Evolutionary conservation across 148 eudicot species (phyloP).

Genomic region (Vaccinium myrtillus): DNA sequence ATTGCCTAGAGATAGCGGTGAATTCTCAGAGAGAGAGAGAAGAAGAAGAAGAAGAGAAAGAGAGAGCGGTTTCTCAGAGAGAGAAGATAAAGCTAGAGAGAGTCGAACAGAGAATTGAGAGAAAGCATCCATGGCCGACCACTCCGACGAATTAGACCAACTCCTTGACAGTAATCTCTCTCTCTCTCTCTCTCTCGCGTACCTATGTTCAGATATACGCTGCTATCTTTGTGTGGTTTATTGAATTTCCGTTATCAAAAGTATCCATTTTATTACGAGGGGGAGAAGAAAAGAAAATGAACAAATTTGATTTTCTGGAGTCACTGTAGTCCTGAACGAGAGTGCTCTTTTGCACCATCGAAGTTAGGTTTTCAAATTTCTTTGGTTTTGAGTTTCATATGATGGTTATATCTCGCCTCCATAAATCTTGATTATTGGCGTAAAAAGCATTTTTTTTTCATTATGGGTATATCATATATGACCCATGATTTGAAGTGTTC

Average conservation of each 20-base stretch:
- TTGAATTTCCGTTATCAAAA: background rate
- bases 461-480: background rate
- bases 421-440: background rate
- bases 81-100: background rate
- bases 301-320: background rate
- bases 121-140: constrained; percentile 5
- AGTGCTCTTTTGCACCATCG: background rate
- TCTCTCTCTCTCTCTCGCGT: background rate
- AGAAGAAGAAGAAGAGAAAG: background rate
- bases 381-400: background rate
- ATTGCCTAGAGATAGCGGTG: background rate
- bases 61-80: background rate
- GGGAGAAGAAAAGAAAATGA: background rate
- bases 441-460: background rate
- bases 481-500: background rate
- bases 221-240: background rate
- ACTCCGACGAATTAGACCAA: constrained; percentile 12
- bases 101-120: background rate
- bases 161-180: constrained; percentile 11
- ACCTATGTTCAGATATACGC: background rate
- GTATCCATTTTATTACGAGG: too few species aligned
- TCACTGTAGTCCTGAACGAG: background rate
- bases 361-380: background rate
- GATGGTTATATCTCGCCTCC: background rate
- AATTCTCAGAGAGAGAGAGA: background rate